Evolutionary conservation across 1,139 yeast genomes (phyloP).

Genomic region (Pneumocystis murina): DNA sequence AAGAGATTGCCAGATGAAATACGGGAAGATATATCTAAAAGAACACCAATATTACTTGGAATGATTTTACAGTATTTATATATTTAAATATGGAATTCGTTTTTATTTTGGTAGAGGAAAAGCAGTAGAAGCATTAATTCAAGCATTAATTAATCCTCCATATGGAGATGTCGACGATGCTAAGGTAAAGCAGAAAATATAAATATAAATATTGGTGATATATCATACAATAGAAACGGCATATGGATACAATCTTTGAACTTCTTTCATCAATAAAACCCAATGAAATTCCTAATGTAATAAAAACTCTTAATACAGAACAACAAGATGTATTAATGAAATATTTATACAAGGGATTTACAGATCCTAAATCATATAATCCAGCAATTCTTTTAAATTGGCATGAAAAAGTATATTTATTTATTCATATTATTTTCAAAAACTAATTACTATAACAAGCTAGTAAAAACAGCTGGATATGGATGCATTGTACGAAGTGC

Average conservation of each 20-base stretch:
- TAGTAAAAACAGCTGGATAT: conserved; percentile 68
- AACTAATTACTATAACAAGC: conserved; percentile 16
- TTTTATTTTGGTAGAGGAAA: conserved; percentile 1
- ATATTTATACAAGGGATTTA: conserved; percentile 77
- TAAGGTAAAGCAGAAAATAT: neutral
- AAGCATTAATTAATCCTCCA: conserved; percentile 1
- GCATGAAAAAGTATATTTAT: conserved; percentile 51
- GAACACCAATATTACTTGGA: neutral
- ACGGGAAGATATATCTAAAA: neutral
- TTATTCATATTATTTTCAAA: neutral
- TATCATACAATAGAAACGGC: conserved; percentile 19
- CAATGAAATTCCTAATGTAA: conserved; percentile 48
- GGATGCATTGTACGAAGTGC: conserved; percentile 71
- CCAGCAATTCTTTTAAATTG: conserved; percentile 78
- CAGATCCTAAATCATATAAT: conserved; percentile 55
- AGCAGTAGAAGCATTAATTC: neutral
- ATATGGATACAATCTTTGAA: conserved; percentile 52
- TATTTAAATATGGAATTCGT: neutral
- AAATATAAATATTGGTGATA: neutral
- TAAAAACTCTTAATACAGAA: conserved; percentile 42
- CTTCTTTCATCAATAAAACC: conserved; percentile 62
- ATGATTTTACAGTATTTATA: neutral
- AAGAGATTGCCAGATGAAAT: conserved; percentile 2
- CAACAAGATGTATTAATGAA: conserved; percentile 72
- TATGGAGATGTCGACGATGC: conserved; percentile 5